Evolutionary conservation across 2,329 filamentous ascomycete genomes (phyloP), one percentile per base, ranked within the genome.

Genomic region (Plenodomus lindquistii): DNA sequence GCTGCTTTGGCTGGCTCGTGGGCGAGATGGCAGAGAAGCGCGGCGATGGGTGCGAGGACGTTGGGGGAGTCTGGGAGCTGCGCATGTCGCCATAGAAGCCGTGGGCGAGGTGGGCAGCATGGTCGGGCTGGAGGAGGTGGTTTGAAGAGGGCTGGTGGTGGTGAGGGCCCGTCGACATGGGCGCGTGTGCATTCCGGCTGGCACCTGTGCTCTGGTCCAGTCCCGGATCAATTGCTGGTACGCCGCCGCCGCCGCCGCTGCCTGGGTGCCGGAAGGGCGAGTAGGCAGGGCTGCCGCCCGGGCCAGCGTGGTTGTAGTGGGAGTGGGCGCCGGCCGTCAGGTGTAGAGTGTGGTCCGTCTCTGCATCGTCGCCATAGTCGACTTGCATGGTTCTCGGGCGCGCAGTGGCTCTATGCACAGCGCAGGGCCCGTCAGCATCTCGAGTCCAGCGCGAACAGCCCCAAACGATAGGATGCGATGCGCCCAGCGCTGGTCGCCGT

Each of bases 71-170:
- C 50, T 63, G 62, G 24, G 70, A 69, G 53, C 39, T 62, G 57
- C 67, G 70, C 65, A 72, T 71, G 59, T 71, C 69, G 57, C 62
- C 67, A 56, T 72, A 71, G 62, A 71, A 73, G 60, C 55, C 45
- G 57, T 70, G 67, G 22, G 60, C 24, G 44, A 70, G 60, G 48
- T 71, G 67, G 17, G 54, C 44, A 54, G 65, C 66, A 72, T 69
- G 63, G 55, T 68, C 64, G 29, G 68, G 59, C 59, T 67, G 67
- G 41, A 71, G 63, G 37, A 72, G 67, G 50, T 70, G 66, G 57
- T 54, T 58, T 42, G 57, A 54, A 37, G 61, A 42, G 41, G 65
- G 46, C 37, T 62, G 60, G 48, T 69, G 67, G 34, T 27, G 40
- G 35, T n/a, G 15, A 43, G 59, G 36, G 48, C 64, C 54, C 17